Base-by-base conservation (phyloP, 2,329 filamentous ascomycete genomes). In the Cladosporium cucumerinum region DNA sequence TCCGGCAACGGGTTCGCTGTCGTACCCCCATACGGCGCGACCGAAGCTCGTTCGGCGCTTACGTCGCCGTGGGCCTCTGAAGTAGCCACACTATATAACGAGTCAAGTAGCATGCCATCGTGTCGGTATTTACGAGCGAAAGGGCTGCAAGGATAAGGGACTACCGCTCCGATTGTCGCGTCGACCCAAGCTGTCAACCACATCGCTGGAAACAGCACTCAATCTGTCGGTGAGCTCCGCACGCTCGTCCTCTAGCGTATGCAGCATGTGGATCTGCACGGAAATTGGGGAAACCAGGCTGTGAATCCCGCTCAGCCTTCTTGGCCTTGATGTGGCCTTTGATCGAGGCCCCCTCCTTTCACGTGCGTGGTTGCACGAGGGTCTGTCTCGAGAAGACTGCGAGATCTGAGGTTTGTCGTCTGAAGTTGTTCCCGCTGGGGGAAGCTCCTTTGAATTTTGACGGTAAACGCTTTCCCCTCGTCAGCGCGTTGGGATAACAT, bases 391-490 rank as follows among this genome's bases (percentile, higher is more conserved):
- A 46, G n/a, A n/a, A 21, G 39, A 46, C n/a, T n/a, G n/a, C 39
- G 8, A 46, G n/a, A 46, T 11, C 39, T 46, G 16, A 43, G 10
- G 36, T 8, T n/a, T 21, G 39, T 46, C 39, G 39, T 46, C n/a
- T 46, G n/a, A 46, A 46, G n/a, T 46, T 46, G 39, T 46, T 21
- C 10, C 39, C 39, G n/a, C 21, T 21, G n/a, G n/a, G 39, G n/a
- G 3, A 46, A 46, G 36, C 39, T 16, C 16, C 8, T n/a, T 46
- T 21, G 39, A 46, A n/a, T 46, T 46, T 43, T 2, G 39, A 46
- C 39, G n/a, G n/a, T 46, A 46, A 46, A 46, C 39, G 39, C n/a
- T 46, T 54, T 54, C 51, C 51, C 51, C 51, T 32, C 51, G 51
- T 54, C 51, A 21, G 25, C 48, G 28, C 26, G 28, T 12, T 30